phyloP scores from a whole-genome alignment of 768 basidiomycete species.

The Russula compacta region DNA sequence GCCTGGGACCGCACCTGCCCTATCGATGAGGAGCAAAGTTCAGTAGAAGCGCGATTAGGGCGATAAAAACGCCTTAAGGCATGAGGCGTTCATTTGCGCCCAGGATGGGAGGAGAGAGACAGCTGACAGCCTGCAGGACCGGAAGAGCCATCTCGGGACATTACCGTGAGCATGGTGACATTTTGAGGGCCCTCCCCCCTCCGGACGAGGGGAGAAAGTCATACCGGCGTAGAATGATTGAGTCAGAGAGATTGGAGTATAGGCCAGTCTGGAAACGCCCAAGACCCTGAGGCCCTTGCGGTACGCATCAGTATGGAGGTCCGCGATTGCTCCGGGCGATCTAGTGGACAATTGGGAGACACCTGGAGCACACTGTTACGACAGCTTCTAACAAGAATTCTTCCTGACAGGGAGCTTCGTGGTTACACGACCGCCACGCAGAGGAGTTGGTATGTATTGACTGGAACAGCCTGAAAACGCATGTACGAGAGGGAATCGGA shows the following conservation, averaged over 20 bases:
- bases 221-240: not conserved
- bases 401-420: slow-evolving; percentile 16
- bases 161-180: slow-evolving; percentile 19
- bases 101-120: slow-evolving; percentile 20
- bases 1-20: slow-evolving; percentile 15
- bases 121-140: slow-evolving; percentile 18
- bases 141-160: slow-evolving; percentile 14
- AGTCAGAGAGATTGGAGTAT: slow-evolving; percentile 8
- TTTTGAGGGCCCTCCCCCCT: slow-evolving; percentile 11
- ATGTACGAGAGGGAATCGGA: slow-evolving; percentile 5
- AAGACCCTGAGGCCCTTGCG: slow-evolving; percentile 10
- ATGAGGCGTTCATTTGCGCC: slow-evolving; percentile 23
- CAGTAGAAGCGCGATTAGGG: slow-evolving; percentile 20
- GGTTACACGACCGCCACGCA: slow-evolving; percentile 16
- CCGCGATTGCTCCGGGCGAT: slow-evolving; percentile 18
- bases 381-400: slow-evolving; percentile 17
- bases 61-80: slow-evolving; percentile 19
- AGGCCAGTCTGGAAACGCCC: slow-evolving; percentile 7
- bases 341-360: slow-evolving; percentile 11
- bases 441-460: slow-evolving; percentile 5
- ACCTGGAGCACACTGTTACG: slow-evolving; percentile 12
- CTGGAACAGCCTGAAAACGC: slow-evolving; percentile 14
- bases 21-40: slow-evolving; percentile 20
- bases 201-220: slow-evolving; percentile 4
- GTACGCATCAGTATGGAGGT: slow-evolving; percentile 7